Conservation (phyloP, 1,284 basidiomycete species). For the Boletus smithii region DNA sequence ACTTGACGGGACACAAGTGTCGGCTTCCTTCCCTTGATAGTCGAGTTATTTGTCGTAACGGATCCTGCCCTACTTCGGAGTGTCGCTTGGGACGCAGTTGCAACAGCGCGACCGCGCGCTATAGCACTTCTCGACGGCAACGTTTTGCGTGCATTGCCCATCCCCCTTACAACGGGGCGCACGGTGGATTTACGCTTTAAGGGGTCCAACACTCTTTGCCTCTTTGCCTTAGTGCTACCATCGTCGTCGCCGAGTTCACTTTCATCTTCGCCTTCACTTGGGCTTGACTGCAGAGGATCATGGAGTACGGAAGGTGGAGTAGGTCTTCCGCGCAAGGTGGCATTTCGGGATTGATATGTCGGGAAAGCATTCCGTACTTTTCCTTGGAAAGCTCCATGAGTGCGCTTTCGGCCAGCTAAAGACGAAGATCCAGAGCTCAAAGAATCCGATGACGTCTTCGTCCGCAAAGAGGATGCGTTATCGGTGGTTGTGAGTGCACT, state of each 20-base stretch:
- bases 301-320: background rate
- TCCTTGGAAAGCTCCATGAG: conserved; percentile 15
- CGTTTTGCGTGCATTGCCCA: conserved; percentile 15
- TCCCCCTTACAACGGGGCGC: conserved; percentile 24
- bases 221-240: conserved; percentile 19
- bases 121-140: conserved; percentile 13
- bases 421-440: conserved; percentile 38
- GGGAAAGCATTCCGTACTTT: conserved; percentile 1
- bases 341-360: conserved; percentile 16
- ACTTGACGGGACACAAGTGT: conserved; percentile 11
- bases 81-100: conserved; percentile 13
- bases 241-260: conserved; percentile 9
- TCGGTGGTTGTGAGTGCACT: conserved; percentile 47
- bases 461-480: conserved; percentile 43
- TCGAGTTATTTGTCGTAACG: conserved; percentile 7
- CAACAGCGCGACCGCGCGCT: conserved; percentile 8
- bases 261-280: conserved; percentile 27
- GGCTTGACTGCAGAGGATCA: conserved; percentile 19
- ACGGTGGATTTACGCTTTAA: conserved; percentile 28
- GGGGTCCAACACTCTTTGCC: conserved; percentile 29
- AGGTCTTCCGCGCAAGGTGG: conserved; percentile 30
- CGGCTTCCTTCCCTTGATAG: conserved; percentile 17
- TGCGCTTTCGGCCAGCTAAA: conserved; percentile 36
- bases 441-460: conserved; percentile 45
- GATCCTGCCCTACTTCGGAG: conserved; percentile 15